Percentiles rank a stretch among this genome's conserved stretches.
phyloP scores from a whole-genome alignment of 2,329 filamentous ascomycete genomes.

The Sordariomycetes sp. region DNA sequence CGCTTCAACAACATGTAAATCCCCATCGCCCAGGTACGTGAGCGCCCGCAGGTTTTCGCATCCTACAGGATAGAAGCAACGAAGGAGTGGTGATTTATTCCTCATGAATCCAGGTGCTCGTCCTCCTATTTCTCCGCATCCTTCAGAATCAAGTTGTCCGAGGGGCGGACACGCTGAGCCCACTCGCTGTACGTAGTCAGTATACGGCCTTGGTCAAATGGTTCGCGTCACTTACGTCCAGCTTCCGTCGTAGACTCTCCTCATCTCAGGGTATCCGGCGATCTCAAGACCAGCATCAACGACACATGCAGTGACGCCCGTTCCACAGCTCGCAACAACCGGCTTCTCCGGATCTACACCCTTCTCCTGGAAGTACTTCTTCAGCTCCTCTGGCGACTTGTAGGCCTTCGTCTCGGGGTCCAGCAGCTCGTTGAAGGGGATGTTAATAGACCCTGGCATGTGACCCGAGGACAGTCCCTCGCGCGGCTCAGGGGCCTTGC shows the following conservation, averaged over 20 bases:
- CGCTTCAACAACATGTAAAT: background rate
- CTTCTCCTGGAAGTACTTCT: constrained; percentile 67
- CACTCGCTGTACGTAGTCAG: constrained; percentile 44
- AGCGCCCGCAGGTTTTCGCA: background rate
- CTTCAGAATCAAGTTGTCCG: constrained; percentile 55
- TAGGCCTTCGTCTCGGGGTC: constrained; percentile 78
- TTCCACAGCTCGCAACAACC: constrained; percentile 83
- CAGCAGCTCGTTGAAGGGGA: constrained; percentile 72
- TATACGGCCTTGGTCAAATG: too few relatives aligned
- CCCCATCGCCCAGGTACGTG: too few relatives aligned
- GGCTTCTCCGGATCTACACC: constrained; percentile 71
- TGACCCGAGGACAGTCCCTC: constrained; percentile 82
- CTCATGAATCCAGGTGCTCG: too few relatives aligned
- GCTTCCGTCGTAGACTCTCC: constrained; percentile 86
- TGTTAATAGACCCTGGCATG: constrained; percentile 76
- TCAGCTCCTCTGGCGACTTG: constrained; percentile 61
- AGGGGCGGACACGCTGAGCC: constrained; percentile 54
- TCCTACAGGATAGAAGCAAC: background rate
- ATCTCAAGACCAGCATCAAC: constrained; percentile 79
- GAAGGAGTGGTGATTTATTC: background rate
- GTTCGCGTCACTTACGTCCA: constrained; percentile 93
- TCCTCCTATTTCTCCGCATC: background rate
- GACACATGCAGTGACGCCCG: constrained; percentile 85
- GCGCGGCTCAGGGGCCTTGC: constrained; percentile 77
- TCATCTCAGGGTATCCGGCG: constrained; percentile 60